Evolutionary conservation across 371 early-diverging fungal species (phyloP).

Genomic region (Mucor mucedo): DNA sequence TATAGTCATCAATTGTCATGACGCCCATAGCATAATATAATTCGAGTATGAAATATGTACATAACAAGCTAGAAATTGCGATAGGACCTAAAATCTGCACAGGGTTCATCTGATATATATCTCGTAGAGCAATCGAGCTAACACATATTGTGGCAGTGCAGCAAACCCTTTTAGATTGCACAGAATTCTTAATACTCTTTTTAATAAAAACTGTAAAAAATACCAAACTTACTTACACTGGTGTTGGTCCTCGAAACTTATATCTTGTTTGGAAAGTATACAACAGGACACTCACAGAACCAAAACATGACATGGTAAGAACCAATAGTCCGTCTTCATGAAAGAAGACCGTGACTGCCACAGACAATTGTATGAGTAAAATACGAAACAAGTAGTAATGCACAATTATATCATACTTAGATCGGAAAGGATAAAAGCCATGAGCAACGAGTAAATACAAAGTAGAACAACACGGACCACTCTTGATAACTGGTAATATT

Average conservation of each 20-base stretch:
- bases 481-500: slow-evolving; percentile 42
- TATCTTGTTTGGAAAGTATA: slow-evolving; percentile 41
- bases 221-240: slow-evolving; percentile 32
- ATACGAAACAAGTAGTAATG: neutral
- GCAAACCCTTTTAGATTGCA: slow-evolving; percentile 24
- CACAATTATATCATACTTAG: slow-evolving; percentile 22
- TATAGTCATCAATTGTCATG: slow-evolving; percentile 42
- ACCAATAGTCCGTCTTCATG: slow-evolving; percentile 37
- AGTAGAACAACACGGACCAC: slow-evolving; percentile 26
- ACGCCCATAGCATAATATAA: slow-evolving; percentile 47
- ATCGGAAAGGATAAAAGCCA: slow-evolving; percentile 36
- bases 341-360: slow-evolving; percentile 39
- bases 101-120: slow-evolving; percentile 19
- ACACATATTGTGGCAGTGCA: slow-evolving; percentile 30
- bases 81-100: slow-evolving; percentile 41
- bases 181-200: neutral
- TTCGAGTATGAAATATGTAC: slow-evolving; percentile 44
- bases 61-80: slow-evolving; percentile 32
- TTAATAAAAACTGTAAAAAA: no score
- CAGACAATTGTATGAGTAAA: neutral
- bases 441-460: slow-evolving; percentile 30
- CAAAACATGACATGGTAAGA: slow-evolving; percentile 35
- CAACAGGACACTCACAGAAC: slow-evolving; percentile 23
- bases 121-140: slow-evolving; percentile 34
- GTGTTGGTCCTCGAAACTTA: slow-evolving; percentile 35